phyloP scores from a whole-genome alignment of 176 grass and related monocot species.

The Panicum miliaceum region DNA sequence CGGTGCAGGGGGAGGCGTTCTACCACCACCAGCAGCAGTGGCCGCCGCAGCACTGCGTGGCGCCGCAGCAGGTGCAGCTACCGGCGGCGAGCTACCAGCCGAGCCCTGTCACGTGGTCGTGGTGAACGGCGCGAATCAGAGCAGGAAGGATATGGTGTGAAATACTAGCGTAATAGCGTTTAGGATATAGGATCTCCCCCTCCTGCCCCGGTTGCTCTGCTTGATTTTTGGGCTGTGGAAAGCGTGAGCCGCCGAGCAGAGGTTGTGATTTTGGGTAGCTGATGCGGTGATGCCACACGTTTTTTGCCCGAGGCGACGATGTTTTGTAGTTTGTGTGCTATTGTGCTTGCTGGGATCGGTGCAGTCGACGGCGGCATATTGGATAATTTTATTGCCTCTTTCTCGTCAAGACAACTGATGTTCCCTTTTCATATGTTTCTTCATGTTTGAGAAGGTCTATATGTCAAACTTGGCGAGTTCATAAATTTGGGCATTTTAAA shows the following conservation, averaged over 20 bases:
- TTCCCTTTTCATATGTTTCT: no score
- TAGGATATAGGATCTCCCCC: not conserved
- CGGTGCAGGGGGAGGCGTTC: not conserved
- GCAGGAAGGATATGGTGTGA: not conserved
- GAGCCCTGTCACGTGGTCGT: conserved; percentile 41
- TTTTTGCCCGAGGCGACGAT: not conserved
- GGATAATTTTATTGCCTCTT: no score
- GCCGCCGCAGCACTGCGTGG: conserved; percentile 41
- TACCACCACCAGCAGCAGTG: conserved; percentile 8
- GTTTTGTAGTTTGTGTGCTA: not conserved
- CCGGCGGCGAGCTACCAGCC: conserved; percentile 43
- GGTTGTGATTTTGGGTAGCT: not conserved
- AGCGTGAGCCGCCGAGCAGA: not conserved
- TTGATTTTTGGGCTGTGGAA: not conserved
- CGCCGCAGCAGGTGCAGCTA: conserved; percentile 40
- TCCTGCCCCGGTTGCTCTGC: not conserved
- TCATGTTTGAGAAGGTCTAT: no score
- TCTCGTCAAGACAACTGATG: no score
- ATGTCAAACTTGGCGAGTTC: no score
- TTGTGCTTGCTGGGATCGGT: not conserved
- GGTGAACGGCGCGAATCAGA: not conserved
- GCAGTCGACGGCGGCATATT: no score
- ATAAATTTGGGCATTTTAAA: no score
- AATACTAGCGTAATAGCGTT: no score
- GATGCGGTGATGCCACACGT: not conserved